Percentiles rank a stretch among this genome's conserved stretches.
These are phyloP conservation scores for Thozetella sp. DNA, from an alignment of 495 filamentous ascomycete genomes.

Conservation along the genomic window DNA sequence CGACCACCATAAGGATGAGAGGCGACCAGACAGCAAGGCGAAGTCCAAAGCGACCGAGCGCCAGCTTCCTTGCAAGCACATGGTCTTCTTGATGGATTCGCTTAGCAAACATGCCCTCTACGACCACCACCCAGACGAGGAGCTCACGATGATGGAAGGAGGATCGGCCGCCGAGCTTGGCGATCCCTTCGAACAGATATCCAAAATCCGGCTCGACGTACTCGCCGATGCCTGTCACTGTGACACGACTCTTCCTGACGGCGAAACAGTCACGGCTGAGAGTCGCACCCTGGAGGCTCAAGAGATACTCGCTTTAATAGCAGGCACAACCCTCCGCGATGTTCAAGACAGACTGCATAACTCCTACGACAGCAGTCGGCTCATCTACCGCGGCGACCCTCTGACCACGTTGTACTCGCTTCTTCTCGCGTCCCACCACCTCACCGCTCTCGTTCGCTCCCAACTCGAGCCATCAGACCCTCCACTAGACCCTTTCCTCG, in stretches of 20 bases:
- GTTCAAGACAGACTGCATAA: slow-evolving; percentile 26
- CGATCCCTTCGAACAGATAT: slow-evolving; percentile 40
- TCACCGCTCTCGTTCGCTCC: slow-evolving; percentile 40
- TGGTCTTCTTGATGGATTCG: slow-evolving; percentile 48
- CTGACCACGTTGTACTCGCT: slow-evolving; percentile 49
- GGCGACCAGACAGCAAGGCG: background rate
- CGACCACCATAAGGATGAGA: slow-evolving; percentile 7
- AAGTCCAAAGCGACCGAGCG: slow-evolving; percentile 10
- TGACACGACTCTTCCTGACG: slow-evolving; percentile 33
- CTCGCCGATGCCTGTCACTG: slow-evolving; percentile 45
- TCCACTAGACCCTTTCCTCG: slow-evolving; percentile 38
- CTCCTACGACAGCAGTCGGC: slow-evolving; percentile 18
- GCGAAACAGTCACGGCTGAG: slow-evolving; percentile 16
- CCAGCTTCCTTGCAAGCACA: slow-evolving; percentile 41
- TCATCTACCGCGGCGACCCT: slow-evolving; percentile 38
- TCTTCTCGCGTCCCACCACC: slow-evolving; percentile 41
- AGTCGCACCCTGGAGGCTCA: slow-evolving; percentile 38
- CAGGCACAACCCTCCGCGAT: slow-evolving; percentile 11
- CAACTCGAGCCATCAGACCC: slow-evolving; percentile 34
- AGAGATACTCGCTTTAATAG: slow-evolving; percentile 43
- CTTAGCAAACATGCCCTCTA: slow-evolving; percentile 37
- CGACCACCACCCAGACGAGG: slow-evolving; percentile 31
- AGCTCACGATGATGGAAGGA: slow-evolving; percentile 28
- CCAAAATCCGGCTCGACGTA: slow-evolving; percentile 42
- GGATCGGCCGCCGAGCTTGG: slow-evolving; percentile 42